Base-by-base conservation (phyloP, 2,329 filamentous ascomycete genomes). In the Stagonosporopsis vannaccii region DNA sequence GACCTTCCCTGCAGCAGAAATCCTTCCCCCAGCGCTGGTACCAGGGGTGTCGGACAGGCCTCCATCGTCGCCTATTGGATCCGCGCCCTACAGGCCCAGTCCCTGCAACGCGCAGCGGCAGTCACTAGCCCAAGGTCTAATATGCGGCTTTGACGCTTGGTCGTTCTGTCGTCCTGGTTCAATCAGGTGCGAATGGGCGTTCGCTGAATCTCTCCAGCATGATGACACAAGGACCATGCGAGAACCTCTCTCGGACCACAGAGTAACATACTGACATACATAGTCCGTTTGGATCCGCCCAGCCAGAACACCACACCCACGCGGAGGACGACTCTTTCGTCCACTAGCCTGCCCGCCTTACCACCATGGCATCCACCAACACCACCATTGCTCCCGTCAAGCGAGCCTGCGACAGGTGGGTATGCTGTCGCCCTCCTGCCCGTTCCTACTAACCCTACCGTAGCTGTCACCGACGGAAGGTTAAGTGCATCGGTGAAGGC, bases 401-500 rank as follows among this genome's bases (percentile, higher is more conserved):
- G 65, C 68, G 76, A 66, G 76, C 76, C 52, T 78, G 76, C 70
- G 76, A 78, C 63, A 77, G 74, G 75, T 78, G 59, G 58, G 74
- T 70, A 50, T 30, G 12, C 30, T 36, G 33, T 22, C 33, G 43
- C 45, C 43, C 17, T 15, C 25, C 15, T 46, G 42, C 48, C 43
- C 40, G 55, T 43, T 36, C 36, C 60, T n/a, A 42, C 59, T 50
- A 40, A 52, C 60, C 61, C 60, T 51, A 59, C 59, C 12, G 45
- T 59, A 76, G 73, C 70, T 81, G 80, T 60, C 80, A 82, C 62
- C 70, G 79, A 50, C 74, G 80, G 41, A 82, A 82, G 66, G 79
- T 82, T 56, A 81, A 81, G 61, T 82, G 80, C 66, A 80, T 82
- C 52, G 79, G 78, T 48, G 79, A 82, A 65, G 78, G 78, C 56